Conservation (phyloP, 441 rosid genomes). For the Isatis lusitanica region DNA sequence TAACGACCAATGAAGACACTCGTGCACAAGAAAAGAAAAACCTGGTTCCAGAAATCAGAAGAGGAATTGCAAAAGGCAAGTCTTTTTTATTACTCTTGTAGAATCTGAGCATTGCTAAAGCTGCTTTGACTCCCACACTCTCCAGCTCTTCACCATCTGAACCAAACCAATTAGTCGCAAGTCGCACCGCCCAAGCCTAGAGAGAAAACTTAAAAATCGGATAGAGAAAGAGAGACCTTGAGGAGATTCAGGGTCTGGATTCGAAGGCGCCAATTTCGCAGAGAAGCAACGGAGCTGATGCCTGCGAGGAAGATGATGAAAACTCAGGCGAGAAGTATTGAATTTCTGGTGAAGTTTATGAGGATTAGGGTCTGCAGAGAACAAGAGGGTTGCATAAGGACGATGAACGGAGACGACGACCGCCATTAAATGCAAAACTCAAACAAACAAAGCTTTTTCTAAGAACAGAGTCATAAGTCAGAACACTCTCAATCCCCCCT, state of each 20-base stretch:
- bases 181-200: background rate
- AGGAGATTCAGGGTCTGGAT: conserved; percentile 34
- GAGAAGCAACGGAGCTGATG: conserved; percentile 19
- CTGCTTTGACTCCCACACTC: conserved; percentile 73
- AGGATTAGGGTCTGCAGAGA: background rate
- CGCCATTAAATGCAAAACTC: conserved; percentile 43
- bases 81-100: conserved; percentile 50
- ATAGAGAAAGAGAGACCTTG: conserved; percentile 35
- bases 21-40: background rate
- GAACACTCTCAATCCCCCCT: background rate
- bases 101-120: conserved; percentile 70
- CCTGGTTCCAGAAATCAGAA: background rate
- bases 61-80: background rate
- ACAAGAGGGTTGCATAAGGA: conserved; percentile 15
- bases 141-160: conserved; percentile 49
- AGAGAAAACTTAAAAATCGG: background rate
- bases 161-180: conserved; percentile 9
- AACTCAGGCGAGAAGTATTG: background rate
- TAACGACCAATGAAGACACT: background rate
- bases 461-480: background rate
- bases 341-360: background rate
- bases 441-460: background rate
- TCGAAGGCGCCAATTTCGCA: conserved; percentile 25
- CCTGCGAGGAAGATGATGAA: conserved; percentile 12
- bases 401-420: conserved; percentile 35